Evolutionary conservation across 2,329 filamentous ascomycete species (phyloP), one percentile per base, ranked within the genome.

Genomic region (Acarospora socialis): DNA sequence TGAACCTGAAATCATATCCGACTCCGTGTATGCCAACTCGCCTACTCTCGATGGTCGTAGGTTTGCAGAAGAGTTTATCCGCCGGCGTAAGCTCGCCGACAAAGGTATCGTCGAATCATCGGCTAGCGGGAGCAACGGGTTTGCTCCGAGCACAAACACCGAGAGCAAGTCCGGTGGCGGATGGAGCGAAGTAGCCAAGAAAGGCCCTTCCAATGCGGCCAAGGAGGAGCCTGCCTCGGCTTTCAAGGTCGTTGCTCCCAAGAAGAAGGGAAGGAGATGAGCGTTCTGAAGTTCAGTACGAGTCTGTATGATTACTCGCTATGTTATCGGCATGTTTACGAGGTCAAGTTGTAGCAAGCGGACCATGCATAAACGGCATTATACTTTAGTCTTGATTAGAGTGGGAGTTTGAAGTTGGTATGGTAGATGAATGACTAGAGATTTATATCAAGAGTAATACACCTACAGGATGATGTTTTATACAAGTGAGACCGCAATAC

Each of bases 181-280:
- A 13, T 98, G 90, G 90, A 93, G 70, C 46, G 90, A 95, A 59
- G 90, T 98, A 32, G 90, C 90, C 2, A 95, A 95, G 75, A 94
- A 94, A 66, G 79, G 80, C 15, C 62, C 59, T 30, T 49, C 46
- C 29, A 52, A 53, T 51, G 54, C 50, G 39, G 57, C 54, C 39
- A 60, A 53, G 38, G 56, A 50, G 30, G 57, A 59, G 48, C 56
- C 45, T 48, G 70, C 65, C 15, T 68, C 77, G 7, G 72, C 71
- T 30, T 95, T 94, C 63, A 90, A 90, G 65, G 81, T 95, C 32
- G 87, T 95, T 7, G 73, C 82, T 9, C 70, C 77, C 41, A 86
- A 90, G 56, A 95, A 94, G 74, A 93, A 93, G 71, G 77, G 68
- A 23, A 65, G 78, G 51, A 78, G 79, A 65, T 83, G 77, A 65